Evolutionary conservation across 345 rosid species (phyloP).

Genomic region (Aurinia saxatilis): DNA sequence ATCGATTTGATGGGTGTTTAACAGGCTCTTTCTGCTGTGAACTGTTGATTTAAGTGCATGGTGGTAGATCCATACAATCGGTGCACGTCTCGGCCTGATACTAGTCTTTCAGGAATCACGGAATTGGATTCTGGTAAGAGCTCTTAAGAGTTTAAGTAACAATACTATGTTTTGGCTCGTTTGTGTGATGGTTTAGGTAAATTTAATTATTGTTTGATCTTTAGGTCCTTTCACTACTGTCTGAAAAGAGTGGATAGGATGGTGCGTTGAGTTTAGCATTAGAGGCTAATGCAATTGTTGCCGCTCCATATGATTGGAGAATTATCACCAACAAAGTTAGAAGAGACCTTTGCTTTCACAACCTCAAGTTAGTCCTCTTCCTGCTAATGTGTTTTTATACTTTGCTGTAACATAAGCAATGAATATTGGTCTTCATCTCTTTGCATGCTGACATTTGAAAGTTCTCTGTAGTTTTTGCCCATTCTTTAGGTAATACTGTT

Average conservation of each 20-base stretch:
- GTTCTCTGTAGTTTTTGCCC: conserved; percentile 90
- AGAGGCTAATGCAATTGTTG: conserved; percentile 87
- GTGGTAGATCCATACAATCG: conserved; percentile 86
- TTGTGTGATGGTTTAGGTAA: too few relatives aligned
- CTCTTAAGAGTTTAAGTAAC: conserved; percentile 23
- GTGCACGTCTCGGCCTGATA: conserved; percentile 92
- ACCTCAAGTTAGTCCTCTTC: conserved; percentile 66
- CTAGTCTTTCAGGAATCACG: conserved; percentile 91
- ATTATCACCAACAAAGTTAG: conserved; percentile 84
- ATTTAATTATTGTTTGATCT: conserved; percentile 12
- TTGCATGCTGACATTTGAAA: conserved; percentile 86
- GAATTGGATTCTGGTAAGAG: conserved; percentile 95
- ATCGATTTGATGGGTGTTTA: neutral
- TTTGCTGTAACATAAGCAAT: neutral
- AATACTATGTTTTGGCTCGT: neutral
- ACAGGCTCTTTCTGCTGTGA: conserved; percentile 97
- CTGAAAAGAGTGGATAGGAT: conserved; percentile 97
- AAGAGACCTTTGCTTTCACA: conserved; percentile 96
- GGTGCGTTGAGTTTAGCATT: conserved; percentile 98
- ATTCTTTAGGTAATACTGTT: conserved; percentile 93
- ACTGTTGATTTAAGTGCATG: conserved; percentile 98
- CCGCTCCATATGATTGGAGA: conserved; percentile 99
- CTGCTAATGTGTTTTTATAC: neutral
- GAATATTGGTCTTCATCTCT: neutral
- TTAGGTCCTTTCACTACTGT: conserved; percentile 94